These are phyloP conservation scores for Aegilops tauschii DNA, from an alignment of 176 grass and related monocot genomes.

Conservation along the genomic window DNA sequence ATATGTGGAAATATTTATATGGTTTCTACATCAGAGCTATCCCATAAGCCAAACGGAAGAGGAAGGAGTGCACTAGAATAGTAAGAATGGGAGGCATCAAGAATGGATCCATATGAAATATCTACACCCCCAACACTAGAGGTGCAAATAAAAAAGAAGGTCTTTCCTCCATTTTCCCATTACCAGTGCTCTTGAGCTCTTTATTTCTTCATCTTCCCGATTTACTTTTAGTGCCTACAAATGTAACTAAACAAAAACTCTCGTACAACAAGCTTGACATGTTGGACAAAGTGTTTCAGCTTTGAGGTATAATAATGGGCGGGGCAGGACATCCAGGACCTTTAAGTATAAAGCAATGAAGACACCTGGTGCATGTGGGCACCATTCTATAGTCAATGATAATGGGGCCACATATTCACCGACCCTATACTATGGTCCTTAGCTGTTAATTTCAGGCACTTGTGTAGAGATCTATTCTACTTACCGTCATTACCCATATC, in stretches of 20 bases:
- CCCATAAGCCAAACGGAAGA: background rate
- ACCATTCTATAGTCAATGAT: background rate
- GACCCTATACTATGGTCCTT: background rate
- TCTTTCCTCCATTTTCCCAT: constrained; percentile 46
- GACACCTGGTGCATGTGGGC: background rate
- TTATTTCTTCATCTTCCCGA: constrained; percentile 29
- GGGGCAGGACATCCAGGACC: too few species aligned
- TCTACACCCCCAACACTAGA: background rate
- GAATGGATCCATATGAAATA: background rate
- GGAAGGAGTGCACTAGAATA: background rate
- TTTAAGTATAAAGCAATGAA: background rate
- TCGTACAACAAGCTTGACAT: too few species aligned
- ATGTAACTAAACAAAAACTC: background rate
- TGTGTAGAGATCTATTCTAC: too few species aligned
- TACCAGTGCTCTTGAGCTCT: constrained; percentile 28
- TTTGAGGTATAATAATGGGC: too few species aligned
- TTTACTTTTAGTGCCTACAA: constrained; percentile 7
- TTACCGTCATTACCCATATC: too few species aligned
- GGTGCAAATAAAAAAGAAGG: background rate
- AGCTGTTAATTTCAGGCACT: background rate
- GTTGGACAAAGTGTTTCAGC: too few species aligned
- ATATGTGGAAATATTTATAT: background rate
- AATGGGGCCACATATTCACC: background rate
- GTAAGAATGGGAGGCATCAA: constrained; percentile 15
- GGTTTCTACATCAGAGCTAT: background rate